Evolutionary conservation across 768 basidiomycete species (phyloP), one percentile per base, ranked within the genome.

Genomic region (Boletus coccyginus): DNA sequence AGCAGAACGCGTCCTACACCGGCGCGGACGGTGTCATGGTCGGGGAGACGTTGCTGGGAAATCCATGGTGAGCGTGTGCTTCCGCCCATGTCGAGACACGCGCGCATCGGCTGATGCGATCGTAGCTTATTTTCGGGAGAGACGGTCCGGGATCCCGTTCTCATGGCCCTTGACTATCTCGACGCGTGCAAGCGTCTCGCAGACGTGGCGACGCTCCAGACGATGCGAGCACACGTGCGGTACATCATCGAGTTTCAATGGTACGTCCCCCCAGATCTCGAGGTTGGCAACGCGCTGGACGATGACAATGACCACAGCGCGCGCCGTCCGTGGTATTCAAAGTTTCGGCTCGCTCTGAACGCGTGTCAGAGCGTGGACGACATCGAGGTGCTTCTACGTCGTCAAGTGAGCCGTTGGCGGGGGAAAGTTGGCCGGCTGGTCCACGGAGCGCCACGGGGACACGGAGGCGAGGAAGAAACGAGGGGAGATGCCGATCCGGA

Each of bases 11-110:
- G 49, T 64, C 69, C 32, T 74, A 73, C 45, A 89, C 88, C 4
- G 75, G 78, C 16, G 87, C 88, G 43, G 84, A 88, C 62, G 90
- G 90, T 10, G 66, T 87, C 52, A 92, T 92, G 90, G 87, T 91
- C 2, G 90, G 87, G 10, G 90, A 92, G 66, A 81, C 82, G n/a
- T 70, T 92, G 35, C 74, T 90, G 6, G 82, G 80, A 17, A 90
- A 92, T 70, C 88, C 89, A 33, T 85, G 82, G 90, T 90, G 57
- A 6, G 27, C 36, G 78, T 68, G 27, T 40, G 44, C 12, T 50
- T 53, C 31, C 13, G 19, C 17, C 6, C 7, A 17, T 39, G 39
- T 10, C n/a, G 39, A 40, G 39, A 40, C 2, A 36, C 35, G 35
- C 35, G 13, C 35, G 14, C 14, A 27, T 35, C 14, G 38, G 27